These are phyloP conservation scores for Pythium aristosporum DNA, from an alignment of 352 stramenopile species.

Conservation along the genomic window DNA sequence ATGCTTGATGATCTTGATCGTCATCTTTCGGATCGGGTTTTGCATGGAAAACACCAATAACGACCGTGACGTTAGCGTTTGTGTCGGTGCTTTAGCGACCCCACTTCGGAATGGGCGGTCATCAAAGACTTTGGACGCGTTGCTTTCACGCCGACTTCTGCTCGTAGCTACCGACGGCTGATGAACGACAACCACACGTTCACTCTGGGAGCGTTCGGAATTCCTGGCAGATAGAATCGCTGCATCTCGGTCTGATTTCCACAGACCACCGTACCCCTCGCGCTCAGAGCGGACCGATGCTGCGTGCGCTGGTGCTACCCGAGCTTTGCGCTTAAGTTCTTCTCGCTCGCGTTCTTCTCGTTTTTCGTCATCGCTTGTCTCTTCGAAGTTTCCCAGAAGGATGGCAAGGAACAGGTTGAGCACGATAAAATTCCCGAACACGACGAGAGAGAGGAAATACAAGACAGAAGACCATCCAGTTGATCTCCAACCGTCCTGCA, in stretches of 20 bases:
- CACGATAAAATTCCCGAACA: slow-evolving; percentile 79
- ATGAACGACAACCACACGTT: slow-evolving; percentile 2
- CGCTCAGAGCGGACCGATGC: slow-evolving; percentile 15
- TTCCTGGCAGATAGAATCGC: not conserved
- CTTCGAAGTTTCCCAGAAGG: slow-evolving; percentile 87
- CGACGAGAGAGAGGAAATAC: slow-evolving; percentile 84
- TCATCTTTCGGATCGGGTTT: slow-evolving; percentile 31
- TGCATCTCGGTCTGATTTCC: slow-evolving; percentile 16
- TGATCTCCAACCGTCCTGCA: slow-evolving; percentile 86
- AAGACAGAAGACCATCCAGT: slow-evolving; percentile 50
- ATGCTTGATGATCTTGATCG: slow-evolving; percentile 46
- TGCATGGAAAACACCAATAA: slow-evolving; percentile 42
- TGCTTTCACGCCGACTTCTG: slow-evolving; percentile 19
- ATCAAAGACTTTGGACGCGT: slow-evolving; percentile 19
- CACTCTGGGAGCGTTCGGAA: slow-evolving; percentile 2
- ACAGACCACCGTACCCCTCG: slow-evolving; percentile 3
- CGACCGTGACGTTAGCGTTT: slow-evolving; percentile 33
- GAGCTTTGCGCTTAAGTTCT: slow-evolving; percentile 28
- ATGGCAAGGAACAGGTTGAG: slow-evolving; percentile 93
- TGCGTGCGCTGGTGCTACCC: slow-evolving; percentile 13
- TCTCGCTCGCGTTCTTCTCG: slow-evolving; percentile 40
- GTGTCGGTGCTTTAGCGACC: not conserved
- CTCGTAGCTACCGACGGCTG: not conserved
- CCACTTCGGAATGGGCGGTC: slow-evolving; percentile 12
- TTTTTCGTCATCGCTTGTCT: slow-evolving; percentile 55